Percentiles rank a stretch among this genome's conserved stretches.
phyloP scores from a whole-genome alignment of 805 yeast species.

The Wickerhamomyces chambardii region DNA sequence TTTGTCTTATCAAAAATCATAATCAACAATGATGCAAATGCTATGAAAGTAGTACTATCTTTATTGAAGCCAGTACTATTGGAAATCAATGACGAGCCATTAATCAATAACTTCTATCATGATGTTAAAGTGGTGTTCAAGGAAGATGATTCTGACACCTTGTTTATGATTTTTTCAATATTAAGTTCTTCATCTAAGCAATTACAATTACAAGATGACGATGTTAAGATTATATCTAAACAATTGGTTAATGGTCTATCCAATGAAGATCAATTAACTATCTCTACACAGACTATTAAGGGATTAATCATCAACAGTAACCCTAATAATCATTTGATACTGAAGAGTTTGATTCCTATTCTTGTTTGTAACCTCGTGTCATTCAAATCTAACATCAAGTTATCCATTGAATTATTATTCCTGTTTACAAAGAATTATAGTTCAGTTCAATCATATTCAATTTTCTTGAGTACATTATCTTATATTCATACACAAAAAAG shows the following conservation, averaged over 20 bases:
- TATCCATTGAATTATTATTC: conserved; percentile 21
- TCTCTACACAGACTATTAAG: conserved; percentile 54
- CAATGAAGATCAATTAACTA: conserved; percentile 24
- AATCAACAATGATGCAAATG: conserved; percentile 32
- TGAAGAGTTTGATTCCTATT: conserved; percentile 37
- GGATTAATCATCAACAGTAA: conserved; percentile 32
- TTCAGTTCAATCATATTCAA: conserved; percentile 13
- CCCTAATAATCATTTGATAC: conserved; percentile 24
- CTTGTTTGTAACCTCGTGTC: conserved; percentile 23
- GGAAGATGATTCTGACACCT: conserved; percentile 8
- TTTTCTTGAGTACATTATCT: conserved; percentile 30
- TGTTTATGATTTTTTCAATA: conserved; percentile 35
- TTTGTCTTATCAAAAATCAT: conserved; percentile 38
- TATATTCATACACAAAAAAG: conserved; percentile 12
- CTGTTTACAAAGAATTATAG: conserved; percentile 9
- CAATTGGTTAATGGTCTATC: conserved; percentile 26
- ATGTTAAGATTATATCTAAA: conserved; percentile 25
- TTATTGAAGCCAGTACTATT: conserved; percentile 36
- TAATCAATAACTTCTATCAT: conserved; percentile 27
- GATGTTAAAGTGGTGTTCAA: conserved; percentile 22
- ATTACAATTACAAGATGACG: conserved; percentile 22
- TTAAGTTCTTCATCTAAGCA: conserved; percentile 29
- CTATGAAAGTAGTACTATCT: conserved; percentile 34
- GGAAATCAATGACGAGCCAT: conserved; percentile 17
- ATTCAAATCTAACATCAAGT: conserved; percentile 19